Conservation (phyloP, 352 stramenopile species). For the Aphanomyces cochlioides region DNA sequence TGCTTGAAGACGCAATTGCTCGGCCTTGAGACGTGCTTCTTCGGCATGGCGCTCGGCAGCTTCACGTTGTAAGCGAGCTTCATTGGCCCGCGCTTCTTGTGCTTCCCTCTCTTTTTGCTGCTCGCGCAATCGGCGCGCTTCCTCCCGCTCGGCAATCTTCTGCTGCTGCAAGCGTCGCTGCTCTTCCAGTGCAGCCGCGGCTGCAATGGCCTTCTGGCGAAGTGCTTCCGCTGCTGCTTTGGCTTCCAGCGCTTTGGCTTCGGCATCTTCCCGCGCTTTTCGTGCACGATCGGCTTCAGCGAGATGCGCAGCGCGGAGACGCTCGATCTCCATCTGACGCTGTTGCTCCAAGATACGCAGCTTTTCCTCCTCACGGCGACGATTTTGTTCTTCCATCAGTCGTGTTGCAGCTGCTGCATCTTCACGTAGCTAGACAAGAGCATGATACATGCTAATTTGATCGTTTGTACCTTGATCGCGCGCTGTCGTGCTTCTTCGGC, state of each 20-base stretch:
- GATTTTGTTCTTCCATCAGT: constrained; percentile 28
- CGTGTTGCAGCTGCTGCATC: constrained; percentile 24
- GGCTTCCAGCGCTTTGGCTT: constrained; percentile 58
- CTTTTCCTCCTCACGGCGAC: constrained; percentile 28
- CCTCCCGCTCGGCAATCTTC: constrained; percentile 15
- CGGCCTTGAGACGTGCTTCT: constrained; percentile 58
- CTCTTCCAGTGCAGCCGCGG: constrained; percentile 21
- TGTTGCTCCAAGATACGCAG: constrained; percentile 18
- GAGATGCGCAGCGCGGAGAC: constrained; percentile 19
- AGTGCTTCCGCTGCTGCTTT: constrained; percentile 53
- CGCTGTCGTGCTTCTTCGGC: constrained; percentile 30
- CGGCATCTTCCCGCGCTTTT: constrained; percentile 60
- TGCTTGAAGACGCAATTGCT: constrained; percentile 55
- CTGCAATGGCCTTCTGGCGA: constrained; percentile 42
- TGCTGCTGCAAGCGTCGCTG: constrained; percentile 21
- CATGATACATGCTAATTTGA: not conserved
- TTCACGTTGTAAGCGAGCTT: constrained; percentile 42
- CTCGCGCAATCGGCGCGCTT: constrained; percentile 22
- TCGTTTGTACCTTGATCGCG: constrained; percentile 21
- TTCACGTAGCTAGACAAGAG: constrained; percentile 19
- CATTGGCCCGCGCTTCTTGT: constrained; percentile 5
- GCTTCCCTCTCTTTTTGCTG: constrained; percentile 18
- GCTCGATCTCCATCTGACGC: constrained; percentile 24
- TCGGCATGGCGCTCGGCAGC: constrained; percentile 48
- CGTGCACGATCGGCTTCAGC: constrained; percentile 56